A percentile compares a stretch with the other conserved stretches of the same genome.
These are phyloP conservation scores for Tympanopsis confertula DNA, from an alignment of 2,329 filamentous ascomycete species.

Conservation along the genomic window DNA sequence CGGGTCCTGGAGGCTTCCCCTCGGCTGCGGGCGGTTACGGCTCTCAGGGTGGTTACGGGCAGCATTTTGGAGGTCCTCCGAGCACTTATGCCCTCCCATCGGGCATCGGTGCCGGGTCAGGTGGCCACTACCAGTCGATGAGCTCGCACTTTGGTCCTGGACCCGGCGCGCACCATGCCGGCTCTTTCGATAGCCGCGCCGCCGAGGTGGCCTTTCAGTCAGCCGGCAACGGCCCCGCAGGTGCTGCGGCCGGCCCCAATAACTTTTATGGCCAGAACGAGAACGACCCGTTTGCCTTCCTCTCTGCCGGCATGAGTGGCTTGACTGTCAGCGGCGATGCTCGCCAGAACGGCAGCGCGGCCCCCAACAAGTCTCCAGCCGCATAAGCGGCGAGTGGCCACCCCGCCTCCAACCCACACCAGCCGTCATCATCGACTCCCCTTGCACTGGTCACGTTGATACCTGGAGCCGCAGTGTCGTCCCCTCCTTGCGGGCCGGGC, in stretches of 20 bases:
- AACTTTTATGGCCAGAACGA: slow-evolving; percentile 56
- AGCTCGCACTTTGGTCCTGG: neutral
- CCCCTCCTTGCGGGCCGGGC: no score
- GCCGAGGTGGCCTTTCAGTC: slow-evolving; percentile 91
- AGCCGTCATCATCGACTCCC: no score
- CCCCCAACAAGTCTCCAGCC: slow-evolving; percentile 24
- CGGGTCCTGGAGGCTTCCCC: slow-evolving; percentile 66
- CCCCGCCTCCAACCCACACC: no score
- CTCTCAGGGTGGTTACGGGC: slow-evolving; percentile 51
- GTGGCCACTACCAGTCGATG: neutral
- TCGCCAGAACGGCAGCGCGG: slow-evolving; percentile 49
- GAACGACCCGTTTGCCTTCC: slow-evolving; percentile 69
- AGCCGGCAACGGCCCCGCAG: slow-evolving; percentile 61
- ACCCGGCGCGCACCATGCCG: slow-evolving; percentile 72
- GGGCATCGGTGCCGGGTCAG: slow-evolving; percentile 49
- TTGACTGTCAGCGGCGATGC: slow-evolving; percentile 58
- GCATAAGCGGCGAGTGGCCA: no score
- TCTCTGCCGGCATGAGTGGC: slow-evolving; percentile 61
- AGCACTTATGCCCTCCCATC: slow-evolving; percentile 85
- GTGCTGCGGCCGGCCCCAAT: slow-evolving; percentile 60
- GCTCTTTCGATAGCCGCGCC: slow-evolving; percentile 83
- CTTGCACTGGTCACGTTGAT: no score
- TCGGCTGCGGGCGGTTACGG: slow-evolving; percentile 59
- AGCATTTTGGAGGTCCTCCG: slow-evolving; percentile 77
- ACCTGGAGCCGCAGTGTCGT: no score